Percentiles rank a stretch among this genome's conserved stretches.
Evolutionary conservation across 2,329 filamentous ascomycete genomes (phyloP).

Genomic region (Fusarium newnesense): DNA sequence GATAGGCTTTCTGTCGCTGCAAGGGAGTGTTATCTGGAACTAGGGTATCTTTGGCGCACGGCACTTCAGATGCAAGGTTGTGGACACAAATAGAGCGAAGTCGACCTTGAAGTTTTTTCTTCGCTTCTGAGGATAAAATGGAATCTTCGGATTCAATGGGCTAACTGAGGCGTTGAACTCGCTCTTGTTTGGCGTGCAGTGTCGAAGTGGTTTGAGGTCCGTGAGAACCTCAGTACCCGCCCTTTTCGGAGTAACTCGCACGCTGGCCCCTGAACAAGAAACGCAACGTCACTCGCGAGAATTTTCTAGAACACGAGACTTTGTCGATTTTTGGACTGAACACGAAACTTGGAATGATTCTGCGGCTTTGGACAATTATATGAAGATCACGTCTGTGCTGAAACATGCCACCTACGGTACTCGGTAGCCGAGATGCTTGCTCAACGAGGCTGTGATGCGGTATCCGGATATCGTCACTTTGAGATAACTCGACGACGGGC

Average conservation of each 20-base stretch:
- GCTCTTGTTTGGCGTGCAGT: background rate
- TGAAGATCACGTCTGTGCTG: conserved; percentile 1
- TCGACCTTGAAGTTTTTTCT: background rate
- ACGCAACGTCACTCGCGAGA: background rate
- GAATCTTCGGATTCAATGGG: background rate
- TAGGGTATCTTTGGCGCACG: background rate
- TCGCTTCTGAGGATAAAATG: background rate
- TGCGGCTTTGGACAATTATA: background rate
- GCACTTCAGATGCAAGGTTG: background rate
- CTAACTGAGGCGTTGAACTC: background rate
- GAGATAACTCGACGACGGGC: conserved; percentile 3
- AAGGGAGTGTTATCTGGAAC: conserved; percentile 12
- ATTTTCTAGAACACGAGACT: background rate
- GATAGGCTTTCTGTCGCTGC: background rate
- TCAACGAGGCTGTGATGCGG: background rate
- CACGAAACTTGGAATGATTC: background rate
- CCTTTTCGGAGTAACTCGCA: conserved; percentile 23
- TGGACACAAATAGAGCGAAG: background rate
- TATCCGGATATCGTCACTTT: background rate
- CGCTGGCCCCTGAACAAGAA: conserved; percentile 22
- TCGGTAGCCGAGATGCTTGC: conserved; percentile 10
- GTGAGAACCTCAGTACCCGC: conserved; percentile 23
- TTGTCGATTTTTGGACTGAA: background rate
- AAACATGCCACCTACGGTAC: background rate
- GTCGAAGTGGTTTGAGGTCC: conserved; percentile 3